Percentiles rank a stretch among this genome's conserved stretches.
phyloP scores from a whole-genome alignment of 495 filamentous ascomycete genomes.

The Penicillium lagena region DNA sequence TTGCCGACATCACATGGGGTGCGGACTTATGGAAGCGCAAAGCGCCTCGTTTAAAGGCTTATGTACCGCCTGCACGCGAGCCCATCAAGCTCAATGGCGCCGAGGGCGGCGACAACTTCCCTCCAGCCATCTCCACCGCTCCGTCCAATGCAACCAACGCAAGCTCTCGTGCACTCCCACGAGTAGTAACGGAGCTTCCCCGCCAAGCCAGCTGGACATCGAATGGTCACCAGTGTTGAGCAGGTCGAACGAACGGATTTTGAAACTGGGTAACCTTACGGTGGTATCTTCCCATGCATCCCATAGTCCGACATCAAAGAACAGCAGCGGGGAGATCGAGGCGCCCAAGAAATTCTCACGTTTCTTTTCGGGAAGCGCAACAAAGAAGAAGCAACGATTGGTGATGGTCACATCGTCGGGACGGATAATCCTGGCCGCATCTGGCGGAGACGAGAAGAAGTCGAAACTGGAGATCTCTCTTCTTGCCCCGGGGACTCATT shows the following conservation, averaged over 20 bases:
- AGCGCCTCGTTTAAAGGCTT: constrained; percentile 81
- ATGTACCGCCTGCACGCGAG: constrained; percentile 72
- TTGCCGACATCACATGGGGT: constrained; percentile 84
- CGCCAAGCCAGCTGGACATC: constrained; percentile 94
- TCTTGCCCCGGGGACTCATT: constrained; percentile 62
- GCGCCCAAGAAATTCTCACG: constrained; percentile 79
- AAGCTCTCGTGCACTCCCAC: constrained; percentile 55
- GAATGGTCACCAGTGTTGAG: constrained; percentile 98
- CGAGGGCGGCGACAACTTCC: constrained; percentile 31
- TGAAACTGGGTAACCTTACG: constrained; percentile 87
- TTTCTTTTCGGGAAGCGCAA: constrained; percentile 82
- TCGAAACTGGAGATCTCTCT: constrained; percentile 85
- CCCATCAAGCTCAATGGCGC: constrained; percentile 76
- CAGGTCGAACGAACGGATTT: constrained; percentile 82
- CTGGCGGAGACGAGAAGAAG: constrained; percentile 93
- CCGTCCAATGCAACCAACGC: constrained; percentile 33
- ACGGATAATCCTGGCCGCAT: constrained; percentile 82
- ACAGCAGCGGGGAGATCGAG: constrained; percentile 53
- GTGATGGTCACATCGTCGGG: constrained; percentile 94
- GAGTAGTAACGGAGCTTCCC: constrained; percentile 94
- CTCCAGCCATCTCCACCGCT: constrained; percentile 44
- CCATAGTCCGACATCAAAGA: constrained; percentile 60
- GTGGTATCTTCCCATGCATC: constrained; percentile 69
- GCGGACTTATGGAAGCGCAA: constrained; percentile 84
- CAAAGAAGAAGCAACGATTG: constrained; percentile 87